Percentiles rank a stretch among this genome's conserved stretches.
Conservation (phyloP, 768 basidiomycete genomes). For the Macrolepiota dolichaula region DNA sequence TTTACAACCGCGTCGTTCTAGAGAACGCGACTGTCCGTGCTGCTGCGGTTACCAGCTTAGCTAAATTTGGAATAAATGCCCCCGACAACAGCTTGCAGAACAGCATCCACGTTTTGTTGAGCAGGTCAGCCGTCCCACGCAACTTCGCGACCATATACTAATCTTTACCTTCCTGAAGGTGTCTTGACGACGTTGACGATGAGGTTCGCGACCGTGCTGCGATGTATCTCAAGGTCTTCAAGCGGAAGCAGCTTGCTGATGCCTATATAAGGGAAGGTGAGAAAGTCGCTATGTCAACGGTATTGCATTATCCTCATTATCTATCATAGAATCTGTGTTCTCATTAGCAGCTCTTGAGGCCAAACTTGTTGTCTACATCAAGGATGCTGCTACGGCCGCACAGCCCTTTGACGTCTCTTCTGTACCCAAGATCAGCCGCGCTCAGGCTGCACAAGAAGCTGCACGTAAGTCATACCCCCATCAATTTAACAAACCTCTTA, state of each 20-base stretch:
- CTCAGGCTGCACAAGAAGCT: constrained; percentile 85
- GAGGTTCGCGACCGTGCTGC: constrained; percentile 98
- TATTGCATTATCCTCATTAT: constrained; percentile 4
- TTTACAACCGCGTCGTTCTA: constrained; percentile 98
- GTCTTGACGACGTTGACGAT: constrained; percentile 97
- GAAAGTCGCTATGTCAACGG: not conserved
- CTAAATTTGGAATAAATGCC: constrained; percentile 94
- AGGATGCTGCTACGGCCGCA: constrained; percentile 66
- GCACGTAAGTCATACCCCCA: constrained; percentile 54
- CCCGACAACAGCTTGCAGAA: constrained; percentile 73
- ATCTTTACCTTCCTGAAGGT: constrained; percentile 42
- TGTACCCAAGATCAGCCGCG: constrained; percentile 92
- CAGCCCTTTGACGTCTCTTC: constrained; percentile 80
- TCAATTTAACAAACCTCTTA: constrained; percentile 1
- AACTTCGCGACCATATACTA: constrained; percentile 1
- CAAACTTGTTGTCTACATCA: constrained; percentile 91
- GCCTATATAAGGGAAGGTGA: constrained; percentile 90
- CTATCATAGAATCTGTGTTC: constrained; percentile 79
- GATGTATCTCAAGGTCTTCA: constrained; percentile 84
- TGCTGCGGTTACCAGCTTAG: constrained; percentile 91
- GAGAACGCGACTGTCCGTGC: constrained; percentile 98
- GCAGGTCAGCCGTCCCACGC: constrained; percentile 47
- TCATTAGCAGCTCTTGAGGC: constrained; percentile 88
- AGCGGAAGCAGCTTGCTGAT: constrained; percentile 76
- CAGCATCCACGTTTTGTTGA: constrained; percentile 85